Base-by-base conservation (phyloP, 2,329 filamentous ascomycete genomes). In the Aspergillus versicolor region DNA sequence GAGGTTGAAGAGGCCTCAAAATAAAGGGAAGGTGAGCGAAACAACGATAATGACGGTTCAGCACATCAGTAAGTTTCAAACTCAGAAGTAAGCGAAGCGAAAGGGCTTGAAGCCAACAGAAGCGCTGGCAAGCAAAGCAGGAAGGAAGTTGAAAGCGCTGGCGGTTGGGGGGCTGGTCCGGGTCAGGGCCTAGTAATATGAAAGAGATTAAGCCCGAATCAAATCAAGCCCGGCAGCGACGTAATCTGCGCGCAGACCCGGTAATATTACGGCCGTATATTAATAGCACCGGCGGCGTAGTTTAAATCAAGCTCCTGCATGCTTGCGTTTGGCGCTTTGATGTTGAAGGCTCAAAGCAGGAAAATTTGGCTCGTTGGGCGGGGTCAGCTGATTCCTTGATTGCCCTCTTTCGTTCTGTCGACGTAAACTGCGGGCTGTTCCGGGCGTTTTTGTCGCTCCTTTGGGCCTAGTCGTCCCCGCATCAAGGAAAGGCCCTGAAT, bases 311-410 rank as follows among this genome's bases (percentile, higher is more conserved):
- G 22, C 30, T n/a, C 27, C 41, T 52, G 42, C 41, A 52, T 51
- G 48, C 38, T 43, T 42, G 27, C 24, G 41, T 15, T 52, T 44
- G 40, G 24, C 45, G 45, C 45, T 47, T 48, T 48, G 34, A 12
- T 49, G 47, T 13, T 38, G 30, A 30, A 30, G 27, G 27, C 27
- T 30, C 27, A 30, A 53, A 53, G 51, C 42, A 46, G 32, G 52
- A 57, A 62, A 63, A 59, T 42, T 52, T 46, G 42, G 51, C 51
- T 37, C 27, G 41, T 45, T 52, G 54, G 58, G 59, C 61, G 63
- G 59, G 58, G 63, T 65, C 63, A 65, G 63, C 63, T 65, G 63
- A 65, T 60, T 47, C 13, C 22, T n/a, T 47, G 8, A 15, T 47
- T 34, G 46, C 47, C 32, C 22, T 40, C 22, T 50, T n/a, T 50